Evolutionary conservation across 2,329 filamentous ascomycete species (phyloP).

Genomic region (Emergomyces pasteurianus): DNA sequence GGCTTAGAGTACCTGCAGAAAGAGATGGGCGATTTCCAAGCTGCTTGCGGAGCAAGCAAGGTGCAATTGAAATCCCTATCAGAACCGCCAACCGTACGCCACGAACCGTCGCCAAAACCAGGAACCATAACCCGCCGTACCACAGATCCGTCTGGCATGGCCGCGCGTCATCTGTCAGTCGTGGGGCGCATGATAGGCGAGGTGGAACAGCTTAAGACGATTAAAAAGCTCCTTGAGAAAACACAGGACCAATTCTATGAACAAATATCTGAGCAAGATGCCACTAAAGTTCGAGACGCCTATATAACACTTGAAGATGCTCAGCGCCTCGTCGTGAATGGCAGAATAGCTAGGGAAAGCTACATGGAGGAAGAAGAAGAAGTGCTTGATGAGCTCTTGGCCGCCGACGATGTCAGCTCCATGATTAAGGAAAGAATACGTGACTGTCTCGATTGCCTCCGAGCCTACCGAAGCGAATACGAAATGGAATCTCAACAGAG

Average conservation of each 20-base stretch:
- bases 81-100: too few species aligned
- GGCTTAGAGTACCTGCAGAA: too few species aligned
- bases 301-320: neutral
- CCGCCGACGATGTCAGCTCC: too few species aligned
- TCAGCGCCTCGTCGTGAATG: neutral
- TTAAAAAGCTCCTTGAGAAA: neutral
- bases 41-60: too few species aligned
- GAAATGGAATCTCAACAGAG: too few species aligned
- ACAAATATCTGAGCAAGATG: neutral
- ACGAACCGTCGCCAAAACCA: too few species aligned
- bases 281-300: neutral
- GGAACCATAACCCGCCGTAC: neutral
- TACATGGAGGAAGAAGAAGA: neutral
- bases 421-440: too few species aligned
- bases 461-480: too few species aligned
- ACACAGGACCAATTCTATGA: neutral
- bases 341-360: neutral
- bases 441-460: too few species aligned
- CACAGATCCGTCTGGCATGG: neutral
- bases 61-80: too few species aligned
- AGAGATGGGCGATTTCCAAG: too few species aligned
- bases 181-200: neutral
- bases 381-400: neutral
- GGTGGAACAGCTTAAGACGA: neutral
- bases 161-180: neutral